Evolutionary conservation across 2,329 filamentous ascomycete genomes (phyloP).

Genomic region (Karstenula rhodostoma): DNA sequence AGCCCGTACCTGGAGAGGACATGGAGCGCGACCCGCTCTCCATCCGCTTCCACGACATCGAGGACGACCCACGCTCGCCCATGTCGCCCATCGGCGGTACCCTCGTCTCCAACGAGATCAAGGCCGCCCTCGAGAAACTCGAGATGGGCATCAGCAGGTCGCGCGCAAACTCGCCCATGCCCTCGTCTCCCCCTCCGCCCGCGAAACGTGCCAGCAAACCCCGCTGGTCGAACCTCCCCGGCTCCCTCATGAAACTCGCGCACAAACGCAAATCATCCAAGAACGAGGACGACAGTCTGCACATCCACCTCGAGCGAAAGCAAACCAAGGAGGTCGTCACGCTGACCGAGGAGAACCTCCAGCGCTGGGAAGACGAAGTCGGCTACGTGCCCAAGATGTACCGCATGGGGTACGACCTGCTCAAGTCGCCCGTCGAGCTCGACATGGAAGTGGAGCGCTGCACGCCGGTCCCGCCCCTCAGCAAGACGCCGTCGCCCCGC

Average conservation of each 20-base stretch:
- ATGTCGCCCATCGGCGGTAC: slow-evolving; percentile 20
- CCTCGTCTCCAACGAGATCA: slow-evolving; percentile 18
- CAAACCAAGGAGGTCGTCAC: background rate
- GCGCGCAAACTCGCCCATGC: background rate
- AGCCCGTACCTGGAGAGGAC: slow-evolving; percentile 30
- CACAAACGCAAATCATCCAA: slow-evolving; percentile 16
- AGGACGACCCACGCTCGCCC: slow-evolving; percentile 33
- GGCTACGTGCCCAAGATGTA: slow-evolving; percentile 22
- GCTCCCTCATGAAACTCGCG: slow-evolving; percentile 14
- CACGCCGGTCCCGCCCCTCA: background rate
- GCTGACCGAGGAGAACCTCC: slow-evolving; percentile 24
- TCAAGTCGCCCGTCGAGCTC: slow-evolving; percentile 5
- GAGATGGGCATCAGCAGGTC: slow-evolving; percentile 5
- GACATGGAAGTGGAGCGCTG: slow-evolving; percentile 15
- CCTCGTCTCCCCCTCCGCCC: background rate
- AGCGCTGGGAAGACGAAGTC: slow-evolving; percentile 23
- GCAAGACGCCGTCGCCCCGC: background rate
- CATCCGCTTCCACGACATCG: slow-evolving; percentile 25
- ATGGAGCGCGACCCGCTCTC: slow-evolving; percentile 33
- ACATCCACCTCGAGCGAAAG: background rate
- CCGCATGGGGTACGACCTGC: slow-evolving; percentile 12
- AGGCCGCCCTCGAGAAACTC: slow-evolving; percentile 9
- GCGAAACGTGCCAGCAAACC: background rate
- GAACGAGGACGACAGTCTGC: slow-evolving; percentile 5
- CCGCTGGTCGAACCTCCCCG: slow-evolving; percentile 14